Conservation (phyloP, 2,329 filamentous ascomycete genomes). For the Xylariaceae sp. region DNA sequence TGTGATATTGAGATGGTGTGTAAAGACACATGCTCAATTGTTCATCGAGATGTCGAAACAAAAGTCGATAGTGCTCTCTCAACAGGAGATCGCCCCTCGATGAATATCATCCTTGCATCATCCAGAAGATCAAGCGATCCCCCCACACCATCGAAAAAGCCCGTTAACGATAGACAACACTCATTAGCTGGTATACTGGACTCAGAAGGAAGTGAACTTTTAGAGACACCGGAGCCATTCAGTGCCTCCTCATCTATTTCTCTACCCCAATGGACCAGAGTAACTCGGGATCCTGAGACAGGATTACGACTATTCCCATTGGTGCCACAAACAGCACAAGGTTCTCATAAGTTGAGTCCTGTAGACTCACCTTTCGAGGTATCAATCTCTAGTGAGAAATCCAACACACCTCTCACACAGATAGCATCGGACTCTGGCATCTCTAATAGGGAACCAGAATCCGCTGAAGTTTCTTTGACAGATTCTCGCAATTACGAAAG, state of each 20-base stretch:
- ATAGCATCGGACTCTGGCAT: slow-evolving; percentile 19
- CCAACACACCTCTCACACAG: slow-evolving; percentile 14
- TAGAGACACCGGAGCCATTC: slow-evolving; percentile 20
- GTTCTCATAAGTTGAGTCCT: too few relatives aligned
- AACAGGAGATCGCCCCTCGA: slow-evolving; percentile 6
- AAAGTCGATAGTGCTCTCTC: slow-evolving; percentile 4
- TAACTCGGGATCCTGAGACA: slow-evolving; percentile 31
- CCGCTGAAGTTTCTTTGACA: slow-evolving; percentile 16
- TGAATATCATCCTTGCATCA: slow-evolving; percentile 6
- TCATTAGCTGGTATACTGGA: slow-evolving; percentile 6
- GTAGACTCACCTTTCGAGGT: slow-evolving; percentile 14
- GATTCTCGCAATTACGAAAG: slow-evolving; percentile 12
- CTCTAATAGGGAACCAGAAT: slow-evolving; percentile 10
- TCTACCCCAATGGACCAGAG: slow-evolving; percentile 24
- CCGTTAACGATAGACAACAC: background rate
- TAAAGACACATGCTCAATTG: slow-evolving; percentile 58
- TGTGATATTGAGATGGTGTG: slow-evolving; percentile 57
- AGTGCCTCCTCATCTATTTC: slow-evolving; percentile 24
- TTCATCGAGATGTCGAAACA: slow-evolving; percentile 39
- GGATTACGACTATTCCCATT: slow-evolving; percentile 39
- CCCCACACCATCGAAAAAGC: slow-evolving; percentile 1
- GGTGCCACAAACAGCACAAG: slow-evolving; percentile 17
- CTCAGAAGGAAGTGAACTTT: slow-evolving; percentile 10
- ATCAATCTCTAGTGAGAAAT: slow-evolving; percentile 14
- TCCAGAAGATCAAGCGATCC: slow-evolving; percentile 14